A percentile compares a stretch with the other conserved stretches of the same genome.
These are phyloP conservation scores for Backusella luteola DNA, from an alignment of 192 early-diverging fungal species.

Conservation along the genomic window DNA sequence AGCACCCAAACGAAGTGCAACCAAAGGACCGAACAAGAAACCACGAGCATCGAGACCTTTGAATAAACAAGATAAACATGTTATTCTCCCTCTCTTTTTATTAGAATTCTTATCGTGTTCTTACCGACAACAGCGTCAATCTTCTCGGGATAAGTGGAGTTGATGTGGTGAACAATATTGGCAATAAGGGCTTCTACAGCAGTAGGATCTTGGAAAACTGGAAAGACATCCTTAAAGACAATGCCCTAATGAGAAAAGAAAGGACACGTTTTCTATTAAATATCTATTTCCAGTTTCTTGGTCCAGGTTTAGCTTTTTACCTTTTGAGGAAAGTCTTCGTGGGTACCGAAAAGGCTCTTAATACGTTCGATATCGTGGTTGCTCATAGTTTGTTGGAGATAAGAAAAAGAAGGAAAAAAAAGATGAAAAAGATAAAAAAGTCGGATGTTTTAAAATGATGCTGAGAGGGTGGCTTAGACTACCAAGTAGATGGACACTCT, in stretches of 20 bases:
- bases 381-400: constrained; percentile 14
- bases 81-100: background rate
- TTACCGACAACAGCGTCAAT: constrained; percentile 90
- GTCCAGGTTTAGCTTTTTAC: constrained; percentile 1
- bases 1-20: constrained; percentile 84
- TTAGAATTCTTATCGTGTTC: background rate
- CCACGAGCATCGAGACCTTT: constrained; percentile 92
- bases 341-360: constrained; percentile 39
- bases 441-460: background rate
- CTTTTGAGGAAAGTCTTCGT: constrained; percentile 42
- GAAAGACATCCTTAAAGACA: constrained; percentile 96
- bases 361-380: constrained; percentile 40
- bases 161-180: constrained; percentile 84
- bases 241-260: constrained; percentile 65
- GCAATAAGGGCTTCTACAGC: constrained; percentile 89
- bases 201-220: constrained; percentile 91
- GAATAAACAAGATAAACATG: background rate
- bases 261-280: background rate
- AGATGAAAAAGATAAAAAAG: background rate
- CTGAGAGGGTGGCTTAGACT: background rate
- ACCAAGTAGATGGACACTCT: background rate
- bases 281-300: background rate
- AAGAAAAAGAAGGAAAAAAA: background rate
- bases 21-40: constrained; percentile 91
- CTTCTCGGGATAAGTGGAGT: constrained; percentile 55